phyloP scores from a whole-genome alignment of 2,329 filamentous ascomycete genomes.

The Cladosporium oxysporum region DNA sequence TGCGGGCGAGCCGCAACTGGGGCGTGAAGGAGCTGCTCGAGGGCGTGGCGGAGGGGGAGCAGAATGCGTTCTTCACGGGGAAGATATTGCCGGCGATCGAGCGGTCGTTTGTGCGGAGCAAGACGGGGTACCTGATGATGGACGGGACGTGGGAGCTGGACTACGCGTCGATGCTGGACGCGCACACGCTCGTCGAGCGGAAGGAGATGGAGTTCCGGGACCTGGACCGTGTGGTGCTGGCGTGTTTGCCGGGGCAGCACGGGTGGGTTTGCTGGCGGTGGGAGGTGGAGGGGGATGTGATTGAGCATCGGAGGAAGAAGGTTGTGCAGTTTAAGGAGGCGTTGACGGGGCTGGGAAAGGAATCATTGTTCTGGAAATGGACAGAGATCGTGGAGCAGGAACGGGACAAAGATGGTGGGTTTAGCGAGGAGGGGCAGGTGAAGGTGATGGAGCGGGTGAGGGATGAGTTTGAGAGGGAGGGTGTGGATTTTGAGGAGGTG shows the following conservation, averaged over 20 bases:
- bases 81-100: constrained; percentile 70
- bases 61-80: constrained; percentile 59
- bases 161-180: constrained; percentile 76
- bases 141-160: constrained; percentile 85
- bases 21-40: constrained; percentile 58
- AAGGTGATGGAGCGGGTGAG: constrained; percentile 73
- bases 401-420: constrained; percentile 74
- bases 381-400: constrained; percentile 91
- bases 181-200: constrained; percentile 64
- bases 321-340: constrained; percentile 79
- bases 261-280: constrained; percentile 60
- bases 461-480: constrained; percentile 71
- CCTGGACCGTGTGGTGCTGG: constrained; percentile 69
- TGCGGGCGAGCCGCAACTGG: constrained; percentile 76
- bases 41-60: constrained; percentile 54
- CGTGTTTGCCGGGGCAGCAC: constrained; percentile 64
- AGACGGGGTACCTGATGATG: constrained; percentile 87
- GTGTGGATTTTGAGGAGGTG: constrained; percentile 79
- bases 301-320: constrained; percentile 69
- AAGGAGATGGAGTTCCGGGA: constrained; percentile 63
- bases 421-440: constrained; percentile 72
- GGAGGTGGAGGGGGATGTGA: constrained; percentile 46
- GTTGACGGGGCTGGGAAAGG: constrained; percentile 75
- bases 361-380: constrained; percentile 88
- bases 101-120: constrained; percentile 65